phyloP scores from a whole-genome alignment of 352 stramenopile species.

The Thraustotheca clavata region DNA sequence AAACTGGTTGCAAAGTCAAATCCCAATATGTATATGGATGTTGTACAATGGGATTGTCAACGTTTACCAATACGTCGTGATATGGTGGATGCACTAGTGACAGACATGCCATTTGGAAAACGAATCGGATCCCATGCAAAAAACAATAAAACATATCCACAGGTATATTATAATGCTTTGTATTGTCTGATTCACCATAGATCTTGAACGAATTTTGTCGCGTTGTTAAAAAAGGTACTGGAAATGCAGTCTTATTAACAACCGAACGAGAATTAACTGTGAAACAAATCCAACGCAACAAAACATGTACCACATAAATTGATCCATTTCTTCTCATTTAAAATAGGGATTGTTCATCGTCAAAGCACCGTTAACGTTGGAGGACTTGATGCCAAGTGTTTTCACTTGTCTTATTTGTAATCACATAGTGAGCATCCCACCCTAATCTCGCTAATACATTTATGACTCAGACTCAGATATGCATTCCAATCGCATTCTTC shows the following conservation, averaged over 20 bases:
- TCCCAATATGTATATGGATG: neutral
- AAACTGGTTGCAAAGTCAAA: neutral
- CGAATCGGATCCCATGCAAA: constrained; percentile 20
- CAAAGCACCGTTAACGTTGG: constrained; percentile 15
- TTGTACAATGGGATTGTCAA: constrained; percentile 17
- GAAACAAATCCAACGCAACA: neutral
- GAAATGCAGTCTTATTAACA: constrained; percentile 11
- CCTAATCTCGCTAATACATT: no score
- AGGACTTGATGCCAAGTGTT: constrained; percentile 20
- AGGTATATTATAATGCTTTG: neutral
- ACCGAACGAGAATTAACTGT: constrained; percentile 2
- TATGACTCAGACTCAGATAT: no score
- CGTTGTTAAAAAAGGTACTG: neutral
- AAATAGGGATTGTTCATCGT: constrained; percentile 8
- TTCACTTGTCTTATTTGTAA: constrained; percentile 20
- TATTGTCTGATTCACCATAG: neutral
- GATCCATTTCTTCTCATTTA: neutral
- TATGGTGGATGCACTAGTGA: constrained; percentile 13
- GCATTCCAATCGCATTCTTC: no score
- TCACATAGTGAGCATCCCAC: no score
- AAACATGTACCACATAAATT: neutral
- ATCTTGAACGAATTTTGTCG: constrained; percentile 18
- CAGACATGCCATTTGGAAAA: constrained; percentile 21
- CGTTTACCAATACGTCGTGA: constrained; percentile 2
- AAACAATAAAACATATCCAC: constrained; percentile 16